Evolutionary conservation across 2,329 filamentous ascomycete species (phyloP).

Genomic region (Fusarium palustre): DNA sequence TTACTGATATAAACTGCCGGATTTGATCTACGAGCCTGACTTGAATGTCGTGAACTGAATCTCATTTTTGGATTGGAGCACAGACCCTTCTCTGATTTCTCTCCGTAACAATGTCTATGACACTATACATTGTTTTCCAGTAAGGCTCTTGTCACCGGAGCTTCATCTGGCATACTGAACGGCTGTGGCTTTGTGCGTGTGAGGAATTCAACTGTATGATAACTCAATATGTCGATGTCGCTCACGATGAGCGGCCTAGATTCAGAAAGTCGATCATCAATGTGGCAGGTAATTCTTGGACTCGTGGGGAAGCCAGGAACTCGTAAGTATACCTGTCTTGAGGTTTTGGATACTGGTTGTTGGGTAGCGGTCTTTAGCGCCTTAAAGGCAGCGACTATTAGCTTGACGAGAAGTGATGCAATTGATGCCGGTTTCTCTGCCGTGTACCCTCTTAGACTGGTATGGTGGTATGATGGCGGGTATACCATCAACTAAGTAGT

Average conservation of each 20-base stretch:
- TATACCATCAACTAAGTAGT: slow-evolving; percentile 52
- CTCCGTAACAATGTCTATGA: slow-evolving; percentile 1
- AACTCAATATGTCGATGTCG: slow-evolving; percentile 55
- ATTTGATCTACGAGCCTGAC: not conserved
- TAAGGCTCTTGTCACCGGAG: slow-evolving; percentile 51
- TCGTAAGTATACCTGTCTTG: slow-evolving; percentile 47
- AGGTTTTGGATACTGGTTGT: not conserved
- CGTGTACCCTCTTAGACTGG: not conserved
- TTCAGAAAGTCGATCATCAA: slow-evolving; percentile 59
- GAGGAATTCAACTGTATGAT: slow-evolving; percentile 58
- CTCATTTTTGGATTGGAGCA: not conserved
- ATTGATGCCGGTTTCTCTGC: slow-evolving; percentile 52
- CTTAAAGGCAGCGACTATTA: slow-evolving; percentile 58
- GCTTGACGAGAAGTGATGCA: slow-evolving; percentile 61
- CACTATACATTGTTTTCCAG: slow-evolving; percentile 44
- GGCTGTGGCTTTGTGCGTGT: slow-evolving; percentile 57
- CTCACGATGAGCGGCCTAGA: slow-evolving; percentile 57
- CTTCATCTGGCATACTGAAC: slow-evolving; percentile 46
- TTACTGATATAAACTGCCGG: not conserved
- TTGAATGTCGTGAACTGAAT: not conserved
- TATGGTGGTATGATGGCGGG: slow-evolving; percentile 53
- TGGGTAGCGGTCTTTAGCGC: slow-evolving; percentile 55
- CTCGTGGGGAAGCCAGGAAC: slow-evolving; percentile 57
- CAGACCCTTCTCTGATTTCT: not conserved
- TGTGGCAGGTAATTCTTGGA: slow-evolving; percentile 57